Conservation (phyloP, 2,329 filamentous ascomycete genomes). For the Trichoderma guizhouense region DNA sequence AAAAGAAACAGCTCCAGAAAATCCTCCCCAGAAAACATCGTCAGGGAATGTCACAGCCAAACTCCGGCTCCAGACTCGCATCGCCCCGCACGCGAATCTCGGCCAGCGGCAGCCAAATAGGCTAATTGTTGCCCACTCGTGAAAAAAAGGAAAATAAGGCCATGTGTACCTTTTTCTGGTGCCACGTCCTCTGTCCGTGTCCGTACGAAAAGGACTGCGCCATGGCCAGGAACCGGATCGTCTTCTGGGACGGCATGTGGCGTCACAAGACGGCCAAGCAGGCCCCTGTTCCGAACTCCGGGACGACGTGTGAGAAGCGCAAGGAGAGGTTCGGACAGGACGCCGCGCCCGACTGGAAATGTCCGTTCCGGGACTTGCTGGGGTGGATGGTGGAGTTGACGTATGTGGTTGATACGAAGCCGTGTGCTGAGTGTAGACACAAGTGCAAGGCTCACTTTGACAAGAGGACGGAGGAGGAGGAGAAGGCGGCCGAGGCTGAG, state of each 20-base stretch:
- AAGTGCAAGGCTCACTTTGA: conserved; percentile 5
- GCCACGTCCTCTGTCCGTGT: conserved; percentile 11
- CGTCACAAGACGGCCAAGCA: conserved; percentile 9
- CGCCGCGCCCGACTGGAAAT: conserved; percentile 6
- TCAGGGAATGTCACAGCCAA: conserved; percentile 6
- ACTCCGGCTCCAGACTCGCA: neutral
- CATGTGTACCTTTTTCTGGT: conserved; percentile 16
- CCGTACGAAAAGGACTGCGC: conserved; percentile 15
- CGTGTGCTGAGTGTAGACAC: conserved; percentile 3
- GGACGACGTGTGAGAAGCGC: conserved; percentile 6
- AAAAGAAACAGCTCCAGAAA: neutral
- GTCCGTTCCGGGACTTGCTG: neutral
- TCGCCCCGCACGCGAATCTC: conserved; percentile 8
- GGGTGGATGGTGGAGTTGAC: conserved; percentile 11
- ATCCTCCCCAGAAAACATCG: neutral
- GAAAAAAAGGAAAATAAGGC: neutral
- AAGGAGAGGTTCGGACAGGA: neutral
- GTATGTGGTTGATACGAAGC: conserved; percentile 1
- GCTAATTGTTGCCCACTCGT: neutral
- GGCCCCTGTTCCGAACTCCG: conserved; percentile 7
- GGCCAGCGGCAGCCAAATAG: neutral
- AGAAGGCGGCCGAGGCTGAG: neutral
- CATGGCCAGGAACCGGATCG: conserved; percentile 4
- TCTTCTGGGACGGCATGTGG: conserved; percentile 10
- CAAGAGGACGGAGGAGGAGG: conserved; percentile 9